Conservation (phyloP, 192 early-diverging fungal genomes). For the Podila epigama region DNA sequence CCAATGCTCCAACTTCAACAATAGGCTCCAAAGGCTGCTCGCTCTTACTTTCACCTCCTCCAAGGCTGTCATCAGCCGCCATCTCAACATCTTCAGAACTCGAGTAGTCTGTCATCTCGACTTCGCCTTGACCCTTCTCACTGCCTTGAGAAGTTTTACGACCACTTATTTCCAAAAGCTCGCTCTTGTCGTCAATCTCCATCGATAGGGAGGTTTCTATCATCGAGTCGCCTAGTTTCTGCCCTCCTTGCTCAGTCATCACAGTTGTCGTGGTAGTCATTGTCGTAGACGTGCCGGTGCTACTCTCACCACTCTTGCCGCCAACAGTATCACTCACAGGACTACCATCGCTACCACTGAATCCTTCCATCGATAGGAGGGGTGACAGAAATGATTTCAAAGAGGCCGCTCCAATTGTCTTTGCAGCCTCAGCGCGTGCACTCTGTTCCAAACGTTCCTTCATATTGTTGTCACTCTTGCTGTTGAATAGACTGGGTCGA, state of each 20-base stretch:
- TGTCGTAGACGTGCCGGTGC: no score
- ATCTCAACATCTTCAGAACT: background rate
- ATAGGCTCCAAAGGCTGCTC: background rate
- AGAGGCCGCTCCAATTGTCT: background rate
- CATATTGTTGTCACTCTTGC: conserved; percentile 18
- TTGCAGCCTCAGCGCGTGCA: background rate
- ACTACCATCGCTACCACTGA: no score
- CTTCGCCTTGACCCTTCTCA: background rate
- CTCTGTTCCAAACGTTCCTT: conserved; percentile 4
- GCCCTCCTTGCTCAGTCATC: background rate
- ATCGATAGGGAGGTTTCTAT: no score
- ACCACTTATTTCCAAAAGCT: background rate
- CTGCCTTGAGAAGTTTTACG: background rate
- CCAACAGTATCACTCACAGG: no score
- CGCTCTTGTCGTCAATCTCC: background rate
- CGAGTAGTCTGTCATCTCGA: background rate
- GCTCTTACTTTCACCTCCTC: no score
- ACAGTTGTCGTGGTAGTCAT: no score
- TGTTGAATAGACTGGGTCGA: conserved; percentile 15
- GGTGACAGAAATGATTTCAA: background rate
- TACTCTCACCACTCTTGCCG: background rate
- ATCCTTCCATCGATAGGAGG: no score
- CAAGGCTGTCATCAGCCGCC: background rate
- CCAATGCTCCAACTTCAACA: background rate
- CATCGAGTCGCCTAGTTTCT: background rate